Base-by-base conservation (phyloP, 2,329 filamentous ascomycete genomes). In the Keithomyces neogunnii region DNA sequence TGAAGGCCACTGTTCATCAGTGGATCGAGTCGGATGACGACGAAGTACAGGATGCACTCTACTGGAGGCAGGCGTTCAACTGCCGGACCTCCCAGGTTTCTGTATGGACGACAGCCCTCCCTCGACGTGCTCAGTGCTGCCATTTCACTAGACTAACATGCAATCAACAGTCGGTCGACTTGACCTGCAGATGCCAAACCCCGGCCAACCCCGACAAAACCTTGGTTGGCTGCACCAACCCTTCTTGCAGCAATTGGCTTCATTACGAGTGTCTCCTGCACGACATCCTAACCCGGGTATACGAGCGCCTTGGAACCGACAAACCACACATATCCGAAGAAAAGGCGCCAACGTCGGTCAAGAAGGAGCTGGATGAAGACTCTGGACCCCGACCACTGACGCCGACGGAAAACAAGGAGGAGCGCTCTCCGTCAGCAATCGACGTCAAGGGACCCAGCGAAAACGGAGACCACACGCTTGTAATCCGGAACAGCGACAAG, bases 1-100 rank as follows among this genome's bases (percentile, higher is more conserved):
- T 78, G 30, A 70, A 70, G 44, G 78, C 85, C 1, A 70, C 73
- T 4, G 80, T 89, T 19, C 77, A 79, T 52, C 78, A 86, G 58
- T 88, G 85, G 82, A 77, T 82, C 40, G 86, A 90, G 59, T 71
- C 79, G 30, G 80, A 86, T 53, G 84, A 89, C 52, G 79, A 83
- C 13, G 78, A 84, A 57, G 73, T 80, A 0, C 76, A 81, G 52
- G 70, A 74, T 52, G 76, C 74, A 11, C 66, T 84, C 3, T 85
- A 84, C 60, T 86, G 82, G 81, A 71, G 82, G 26, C 82, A 86
- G 60, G 81, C 78, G 0, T 76, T 81, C 32, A 78, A 85, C 57
- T 74, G 78, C 49, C 69, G 75, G 43, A 80, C 73, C 35, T 68
- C 74, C 52, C 77, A 81, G 56, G 71, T 84, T 29, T 82, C 81